phyloP scores from a whole-genome alignment of 192 early-diverging fungal species.

The Thamnidium elegans region DNA sequence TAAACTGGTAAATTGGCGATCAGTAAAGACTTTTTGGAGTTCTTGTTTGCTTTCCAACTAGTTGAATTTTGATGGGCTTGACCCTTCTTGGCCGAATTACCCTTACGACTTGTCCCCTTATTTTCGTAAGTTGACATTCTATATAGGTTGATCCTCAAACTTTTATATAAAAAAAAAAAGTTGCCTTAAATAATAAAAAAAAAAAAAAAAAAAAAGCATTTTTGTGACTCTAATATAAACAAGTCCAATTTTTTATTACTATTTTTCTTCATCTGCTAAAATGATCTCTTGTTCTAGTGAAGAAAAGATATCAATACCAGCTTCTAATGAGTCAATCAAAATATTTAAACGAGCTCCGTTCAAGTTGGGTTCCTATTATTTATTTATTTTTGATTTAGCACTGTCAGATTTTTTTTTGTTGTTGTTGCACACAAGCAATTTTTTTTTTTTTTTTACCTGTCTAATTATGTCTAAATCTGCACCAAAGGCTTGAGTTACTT shows the following conservation, averaged over 20 bases:
- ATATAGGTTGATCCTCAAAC: no score
- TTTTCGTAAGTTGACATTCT: constrained; percentile 33
- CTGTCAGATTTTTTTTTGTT: background rate
- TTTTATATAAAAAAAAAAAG: no score
- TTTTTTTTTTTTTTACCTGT: constrained; percentile 17
- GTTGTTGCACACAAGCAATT: background rate
- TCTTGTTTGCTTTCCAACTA: constrained; percentile 85
- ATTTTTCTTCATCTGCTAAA: constrained; percentile 10
- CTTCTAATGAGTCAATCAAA: constrained; percentile 43
- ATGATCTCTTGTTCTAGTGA: constrained; percentile 35
- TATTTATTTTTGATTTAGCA: background rate
- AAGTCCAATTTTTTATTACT: background rate
- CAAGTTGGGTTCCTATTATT: constrained; percentile 30
- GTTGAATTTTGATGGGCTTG: constrained; percentile 91
- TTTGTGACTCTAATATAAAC: no score
- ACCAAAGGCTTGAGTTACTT: constrained; percentile 40
- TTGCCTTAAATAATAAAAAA: no score
- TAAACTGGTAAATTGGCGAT: constrained; percentile 77
- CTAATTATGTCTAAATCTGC: constrained; percentile 37
- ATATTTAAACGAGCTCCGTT: constrained; percentile 29
- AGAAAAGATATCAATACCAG: constrained; percentile 38
- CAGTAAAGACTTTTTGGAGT: constrained; percentile 70
- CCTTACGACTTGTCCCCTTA: constrained; percentile 50
- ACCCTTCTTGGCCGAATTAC: constrained; percentile 64
- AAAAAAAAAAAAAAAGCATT: no score